A percentile compares a stretch with the other conserved stretches of the same genome.
Evolutionary conservation across 371 early-diverging fungal species (phyloP).

Genomic region (Apophysomyces variabilis): DNA sequence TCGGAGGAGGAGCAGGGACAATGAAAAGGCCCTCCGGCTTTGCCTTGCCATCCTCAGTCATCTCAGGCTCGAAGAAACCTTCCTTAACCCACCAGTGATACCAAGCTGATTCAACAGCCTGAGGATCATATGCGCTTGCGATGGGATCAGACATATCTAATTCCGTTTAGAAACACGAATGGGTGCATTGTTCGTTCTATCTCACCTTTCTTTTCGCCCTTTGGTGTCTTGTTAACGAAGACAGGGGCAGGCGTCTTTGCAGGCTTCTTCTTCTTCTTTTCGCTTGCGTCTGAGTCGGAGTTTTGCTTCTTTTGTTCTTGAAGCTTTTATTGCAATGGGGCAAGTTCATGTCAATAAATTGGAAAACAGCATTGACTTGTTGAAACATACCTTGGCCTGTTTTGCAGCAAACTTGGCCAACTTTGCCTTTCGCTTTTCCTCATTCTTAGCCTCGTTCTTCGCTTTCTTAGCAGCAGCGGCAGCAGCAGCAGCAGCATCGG

Average conservation of each 20-base stretch:
- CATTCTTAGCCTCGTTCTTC: constrained; percentile 85
- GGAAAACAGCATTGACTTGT: background rate
- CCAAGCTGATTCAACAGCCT: constrained; percentile 97
- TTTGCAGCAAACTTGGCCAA: constrained; percentile 94
- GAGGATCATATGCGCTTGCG: constrained; percentile 90
- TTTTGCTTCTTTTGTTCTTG: constrained; percentile 57
- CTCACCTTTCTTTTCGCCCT: constrained; percentile 90
- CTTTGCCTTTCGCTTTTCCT: constrained; percentile 91
- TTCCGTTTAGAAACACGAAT: background rate
- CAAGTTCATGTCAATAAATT: background rate
- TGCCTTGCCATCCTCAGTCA: constrained; percentile 74
- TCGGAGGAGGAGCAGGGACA: constrained; percentile 98
- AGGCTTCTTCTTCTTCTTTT: constrained; percentile 67
- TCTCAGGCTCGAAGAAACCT: constrained; percentile 90
- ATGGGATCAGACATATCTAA: constrained; percentile 82
- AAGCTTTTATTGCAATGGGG: constrained; percentile 24
- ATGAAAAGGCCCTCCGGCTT: constrained; percentile 87
- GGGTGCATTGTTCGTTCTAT: background rate
- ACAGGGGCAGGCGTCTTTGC: constrained; percentile 55
- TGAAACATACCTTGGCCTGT: constrained; percentile 62
- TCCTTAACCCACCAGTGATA: constrained; percentile 93
- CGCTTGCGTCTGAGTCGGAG: constrained; percentile 42
- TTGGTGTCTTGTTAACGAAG: constrained; percentile 85
- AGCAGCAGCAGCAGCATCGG: constrained; percentile 37
- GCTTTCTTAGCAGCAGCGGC: constrained; percentile 58